Base-by-base conservation (phyloP, 2,329 filamentous ascomycete species). In the Colletotrichum australisinense region DNA sequence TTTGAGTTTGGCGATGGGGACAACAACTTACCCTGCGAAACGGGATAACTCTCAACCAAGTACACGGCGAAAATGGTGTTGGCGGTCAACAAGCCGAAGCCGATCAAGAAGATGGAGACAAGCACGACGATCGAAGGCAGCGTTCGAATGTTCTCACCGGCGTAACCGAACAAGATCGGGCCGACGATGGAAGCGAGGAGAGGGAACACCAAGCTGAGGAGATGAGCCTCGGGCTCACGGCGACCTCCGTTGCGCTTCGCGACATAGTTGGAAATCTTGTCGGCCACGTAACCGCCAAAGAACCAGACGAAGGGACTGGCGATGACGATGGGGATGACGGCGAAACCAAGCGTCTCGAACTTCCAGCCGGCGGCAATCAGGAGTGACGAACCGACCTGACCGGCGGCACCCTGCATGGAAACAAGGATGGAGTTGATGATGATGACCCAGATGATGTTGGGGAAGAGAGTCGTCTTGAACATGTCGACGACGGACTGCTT, bases 401-500 rank as follows among this genome's bases (percentile, higher is more conserved):
- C 74, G 14, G 77, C 77, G 12, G 80, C 79, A 52, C 78, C 78
- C 64, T 79, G 78, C 59, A 76, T 76, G 14, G 78, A 78, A 62
- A 83, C 77, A 66, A 83, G 77, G 46, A 78, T 78, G 38, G 78
- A 78, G 75, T 81, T 81, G 49, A 80, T 74, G 14, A 79, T 52
- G 24, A 82, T 78, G 28, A 78, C 77, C 79, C 82, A 84, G 9
- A 82, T 55, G 12, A 84, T 79, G 58, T 79, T 78, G 6, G 83
- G 82, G 74, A 83, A 81, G 7, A 82, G 30, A 2, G 78, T 79
- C 12, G 80, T 82, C 69, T 80, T 79, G 53, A 81, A 57, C 28
- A 79, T 79, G 66, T 82, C 76, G 11, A 79, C 71, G 63, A 80
- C 67, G 7, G 78, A 77, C n/a, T 69, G 62, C 64, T 57, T 72